Evolutionary conservation across 2,329 filamentous ascomycete genomes (phyloP), one percentile per base, ranked within the genome.

Genomic region (Claviceps sp.): DNA sequence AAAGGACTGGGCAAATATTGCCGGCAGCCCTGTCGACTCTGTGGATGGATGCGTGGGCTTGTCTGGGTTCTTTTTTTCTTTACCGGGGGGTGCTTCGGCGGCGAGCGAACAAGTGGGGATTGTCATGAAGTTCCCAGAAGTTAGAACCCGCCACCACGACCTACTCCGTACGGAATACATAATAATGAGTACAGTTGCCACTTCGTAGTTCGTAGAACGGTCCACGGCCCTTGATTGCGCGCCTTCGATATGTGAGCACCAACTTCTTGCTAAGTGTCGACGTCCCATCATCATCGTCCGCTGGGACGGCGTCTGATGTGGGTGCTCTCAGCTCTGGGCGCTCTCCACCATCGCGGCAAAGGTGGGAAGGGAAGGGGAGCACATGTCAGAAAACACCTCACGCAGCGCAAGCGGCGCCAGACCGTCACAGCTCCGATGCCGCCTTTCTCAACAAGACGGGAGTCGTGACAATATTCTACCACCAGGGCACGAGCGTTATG

Each of bases 361-460:
- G 29, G 29, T 46, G n/a, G 45, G 29, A 46, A 2, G 17, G 20
- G 9, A 20, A 22, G 44, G 11, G 23, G 54, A 55, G 57, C 57
- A 58, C 55, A 60, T 58, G 59, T 57, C 58, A 58, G 54, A 56
- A 57, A 58, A 57, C 50, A 57, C 47, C 58, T 34, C 29, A 34
- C 29, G 52, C 57, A 57, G 45, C 39, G 45, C 43, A 26, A 16
- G 36, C 40, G 43, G 45, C 29, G 43, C 47, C 38, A 47, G 45
- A 16, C 40, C 45, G 39, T 34, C 16, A n/a, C 45, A 43, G 45
- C 39, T 47, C 51, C 51, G 47, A 52, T 50, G 47, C 51, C 51
- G 51, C 47, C 43, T 34, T 53, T 29, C 26, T 22, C 17, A 45
- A 29, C 43, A 45, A 34, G 42, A 43, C 42, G 20, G 42, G 20